Base-by-base conservation (phyloP, 306 rosid species). In the Mimosa bimucronata region DNA sequence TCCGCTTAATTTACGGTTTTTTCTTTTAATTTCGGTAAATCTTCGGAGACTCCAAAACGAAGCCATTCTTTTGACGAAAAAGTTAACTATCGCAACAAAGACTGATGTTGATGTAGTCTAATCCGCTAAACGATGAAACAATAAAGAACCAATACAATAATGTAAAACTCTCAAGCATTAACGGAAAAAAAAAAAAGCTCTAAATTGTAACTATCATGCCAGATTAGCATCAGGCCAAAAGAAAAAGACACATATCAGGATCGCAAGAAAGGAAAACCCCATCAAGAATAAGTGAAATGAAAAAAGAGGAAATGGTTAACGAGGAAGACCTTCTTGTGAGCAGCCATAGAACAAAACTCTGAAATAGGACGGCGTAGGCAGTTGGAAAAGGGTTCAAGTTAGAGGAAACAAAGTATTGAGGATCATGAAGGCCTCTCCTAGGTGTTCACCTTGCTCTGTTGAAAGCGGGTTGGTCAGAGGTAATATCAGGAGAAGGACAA, bases 271-370 rank as follows among this genome's bases (percentile, higher is more conserved):
- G 71, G 70, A 71, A 45, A 73, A 46, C 23, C 13, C 10, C 7
- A 28, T 28, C n/a, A 61, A 77, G 65, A 76, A n/a, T 1, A 23
- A 50, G 64, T 8, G 38, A 31, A 26, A 26, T 18, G 31, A 21
- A 40, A 68, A 41, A 12, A 2, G 30, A 21, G 13, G 38, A 40
- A 11, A 67, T n/a, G 15, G 18, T 37, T 1, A 7, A 3, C 3
- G 28, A 28, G 9, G 15, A 38, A 62, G 28, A 84, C 87, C 89
- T 87, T 87, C 68, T 83, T 87, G 66, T 78, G 79, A 31, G 83
- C 72, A 86, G 81, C 87, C 89, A 86, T 86, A 69, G 79, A 74
- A 73, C 76, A 44, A 72, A 69, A 62, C 29, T 12, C n/a, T 16
- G 71, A 78, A 81, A 55, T 31, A 65, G 64, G 65, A 25, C 29